phyloP scores from a whole-genome alignment of 192 early-diverging fungal species.

The Phycomyces blakesleeanus region DNA sequence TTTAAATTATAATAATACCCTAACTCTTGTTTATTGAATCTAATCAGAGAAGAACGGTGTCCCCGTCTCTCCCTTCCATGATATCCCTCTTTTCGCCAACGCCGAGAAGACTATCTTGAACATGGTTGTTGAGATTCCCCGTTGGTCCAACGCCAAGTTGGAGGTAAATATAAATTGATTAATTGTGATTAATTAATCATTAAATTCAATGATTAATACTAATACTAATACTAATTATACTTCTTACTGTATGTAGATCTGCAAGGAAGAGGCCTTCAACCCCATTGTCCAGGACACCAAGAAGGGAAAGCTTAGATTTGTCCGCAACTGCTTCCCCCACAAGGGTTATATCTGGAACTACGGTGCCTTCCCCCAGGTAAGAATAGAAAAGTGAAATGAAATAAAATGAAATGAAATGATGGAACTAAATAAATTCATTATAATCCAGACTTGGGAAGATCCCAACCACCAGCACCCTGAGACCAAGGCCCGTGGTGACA shows the following conservation, averaged over 20 bases:
- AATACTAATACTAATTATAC: no score
- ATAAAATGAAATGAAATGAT: neutral
- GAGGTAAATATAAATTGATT: no score
- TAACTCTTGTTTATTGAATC: neutral
- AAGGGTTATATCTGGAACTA: conserved; percentile 99
- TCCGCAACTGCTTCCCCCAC: conserved; percentile 99
- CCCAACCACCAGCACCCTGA: conserved; percentile 85
- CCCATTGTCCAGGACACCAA: conserved; percentile 98
- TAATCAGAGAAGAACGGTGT: conserved; percentile 75
- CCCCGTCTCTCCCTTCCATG: conserved; percentile 93
- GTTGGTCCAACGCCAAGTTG: conserved; percentile 99
- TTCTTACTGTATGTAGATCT: no score
- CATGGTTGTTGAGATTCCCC: conserved; percentile 98
- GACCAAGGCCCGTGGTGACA: conserved; percentile 95
- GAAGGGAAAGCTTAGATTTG: conserved; percentile 98
- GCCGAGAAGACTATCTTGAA: conserved; percentile 89
- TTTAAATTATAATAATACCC: neutral
- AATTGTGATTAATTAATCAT: no score
- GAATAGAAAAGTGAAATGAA: no score
- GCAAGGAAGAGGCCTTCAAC: conserved; percentile 95
- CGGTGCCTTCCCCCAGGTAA: conserved; percentile 91
- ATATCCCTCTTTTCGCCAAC: conserved; percentile 95
- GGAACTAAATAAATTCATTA: neutral
- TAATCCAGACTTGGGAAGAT: conserved; percentile 91
- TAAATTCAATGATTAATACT: no score